Evolutionary conservation across 768 basidiomycete species (phyloP), one percentile per base, ranked within the genome.

Genomic region (Russula sp.): DNA sequence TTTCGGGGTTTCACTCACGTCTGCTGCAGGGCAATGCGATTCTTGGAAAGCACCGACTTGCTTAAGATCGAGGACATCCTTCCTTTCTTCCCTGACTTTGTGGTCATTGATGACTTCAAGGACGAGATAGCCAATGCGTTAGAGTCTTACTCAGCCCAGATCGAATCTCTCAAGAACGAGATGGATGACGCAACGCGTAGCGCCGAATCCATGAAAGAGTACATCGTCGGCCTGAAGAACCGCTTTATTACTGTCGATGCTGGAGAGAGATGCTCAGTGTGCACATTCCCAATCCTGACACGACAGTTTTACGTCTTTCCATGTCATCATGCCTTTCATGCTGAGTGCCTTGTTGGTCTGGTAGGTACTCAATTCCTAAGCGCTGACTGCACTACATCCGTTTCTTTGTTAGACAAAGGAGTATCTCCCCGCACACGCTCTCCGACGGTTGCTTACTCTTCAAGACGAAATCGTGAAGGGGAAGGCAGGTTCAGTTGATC

Each of bases 31-130:
- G 97, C 97, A 20, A 98, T 98, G 93, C 85, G 84, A 22, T 98
- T 99, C 78, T 79, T 98, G 69, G 94, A 98, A 72, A 88, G 92
- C 66, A 96, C 97, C 0, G 87, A 92, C 68, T 77, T 98, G 40
- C 84, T 99, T 71, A 98, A 98, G 76, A 96, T 99, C 67, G 97
- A 99, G 72, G 97, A 99, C 71, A 97, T 99, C 65, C 77, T 99
- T 18, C 97, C 97, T 6, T 99, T 98, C 86, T 98, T 99, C 85
- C 96, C 97, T 2, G 96, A 98, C 76, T 99, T 99, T 72, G 94
- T 96, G 13, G 91, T 98, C 63, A 98, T 99, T 68, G 97, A 98
- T 72, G 97, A 98, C 72, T 98, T 99, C 82, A 99, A 99, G 74
- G 91, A 96, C 69, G 96, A 98, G 75, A 98, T 98, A 67, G 96